phyloP scores from a whole-genome alignment of 306 rosid genomes.

The Fragaria ananassa region DNA sequence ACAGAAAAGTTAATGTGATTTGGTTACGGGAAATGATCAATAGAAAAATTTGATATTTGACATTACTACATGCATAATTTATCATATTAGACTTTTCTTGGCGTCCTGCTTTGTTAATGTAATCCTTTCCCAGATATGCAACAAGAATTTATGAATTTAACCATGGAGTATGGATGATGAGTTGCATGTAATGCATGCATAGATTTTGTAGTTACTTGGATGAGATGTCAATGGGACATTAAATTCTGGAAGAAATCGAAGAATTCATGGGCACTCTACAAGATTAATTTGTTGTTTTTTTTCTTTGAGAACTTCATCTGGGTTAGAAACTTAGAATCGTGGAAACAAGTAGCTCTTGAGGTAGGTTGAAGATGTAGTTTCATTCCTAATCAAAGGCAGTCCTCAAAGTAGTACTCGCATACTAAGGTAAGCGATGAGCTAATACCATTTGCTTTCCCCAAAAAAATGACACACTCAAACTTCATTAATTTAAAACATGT shows the following conservation, averaged over 20 bases:
- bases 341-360: not conserved
- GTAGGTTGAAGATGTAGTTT: not conserved
- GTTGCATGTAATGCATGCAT: not conserved
- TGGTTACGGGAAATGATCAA: not conserved
- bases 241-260: no score
- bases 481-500: not conserved
- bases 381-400: not conserved
- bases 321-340: not conserved
- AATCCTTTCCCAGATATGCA: not conserved
- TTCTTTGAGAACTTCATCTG: not conserved
- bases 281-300: no score
- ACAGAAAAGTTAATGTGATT: conserved; percentile 10
- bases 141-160: not conserved
- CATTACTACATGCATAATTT: not conserved
- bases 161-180: not conserved
- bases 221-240: no score
- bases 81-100: not conserved
- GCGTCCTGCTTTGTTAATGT: not conserved
- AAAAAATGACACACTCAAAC: not conserved
- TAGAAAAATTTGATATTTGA: not conserved
- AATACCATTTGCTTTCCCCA: not conserved
- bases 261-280: no score
- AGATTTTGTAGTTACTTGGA: not conserved
- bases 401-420: not conserved
- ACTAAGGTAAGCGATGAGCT: not conserved